Evolutionary conservation across 441 rosid genomes (phyloP), one percentile per base, ranked within the genome.

Genomic region (Dalechampia spathulata): DNA sequence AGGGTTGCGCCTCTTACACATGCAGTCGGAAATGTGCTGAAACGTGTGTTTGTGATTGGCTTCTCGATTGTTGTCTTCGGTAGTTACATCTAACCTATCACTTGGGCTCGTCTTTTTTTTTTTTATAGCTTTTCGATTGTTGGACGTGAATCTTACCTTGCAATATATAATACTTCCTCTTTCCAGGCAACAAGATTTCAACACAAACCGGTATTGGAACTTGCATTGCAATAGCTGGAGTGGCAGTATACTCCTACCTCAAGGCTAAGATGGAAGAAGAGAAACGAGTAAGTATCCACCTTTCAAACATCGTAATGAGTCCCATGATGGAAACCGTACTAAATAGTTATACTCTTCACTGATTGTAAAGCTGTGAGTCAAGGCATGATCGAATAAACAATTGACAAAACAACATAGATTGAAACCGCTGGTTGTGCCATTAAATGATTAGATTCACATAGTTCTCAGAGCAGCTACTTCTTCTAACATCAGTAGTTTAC

Each of bases 1-100:
- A 77, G 98, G 71, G 98, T 90, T 55, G 96, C 96, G 52, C 96
- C 98, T 27, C 90, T 87, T 39, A 90, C 98, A 10, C 98, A 90
- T 61, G 98, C 96, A 1, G 96, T 90, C 52, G 98, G 98, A 52
- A 90, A 90, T 70, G 98, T 90, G 69, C 79, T 90, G 78, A 90
- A 90, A 68, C 94, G 98, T 74, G 98, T 87, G 28, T 90, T 90
- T 39, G 98, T 90, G 50, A 87, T 90, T 13, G 96, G 92, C 46
- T 90, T 90, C 83, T 83, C 98, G 47, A 87, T 90, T 63, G 43
- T 90, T 25, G 38, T 57, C 74, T 87, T 90, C 39, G 98, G 98
- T 90, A 73, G 70, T 66, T 19, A 8, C 12, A 21, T 41, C 43
- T 44, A 15, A 12, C 14, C 46, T 46, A 47, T 32, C 3, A 15